A percentile compares a stretch with the other conserved stretches of the same genome.
Conservation (phyloP, 176 grass and related monocot genomes). For the Aegilops sharonensis region DNA sequence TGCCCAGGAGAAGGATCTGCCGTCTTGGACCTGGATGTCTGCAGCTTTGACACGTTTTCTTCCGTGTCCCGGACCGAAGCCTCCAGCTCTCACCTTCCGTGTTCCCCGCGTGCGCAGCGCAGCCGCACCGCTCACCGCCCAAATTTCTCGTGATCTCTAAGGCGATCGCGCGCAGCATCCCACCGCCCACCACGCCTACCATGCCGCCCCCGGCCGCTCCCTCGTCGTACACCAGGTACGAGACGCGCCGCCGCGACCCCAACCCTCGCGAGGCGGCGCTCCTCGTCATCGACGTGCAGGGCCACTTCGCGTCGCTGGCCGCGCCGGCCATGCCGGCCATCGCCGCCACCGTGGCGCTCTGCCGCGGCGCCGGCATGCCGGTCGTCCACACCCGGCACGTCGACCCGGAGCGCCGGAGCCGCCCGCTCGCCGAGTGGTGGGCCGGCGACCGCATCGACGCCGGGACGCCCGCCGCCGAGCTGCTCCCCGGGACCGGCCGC, state of each 20-base stretch:
- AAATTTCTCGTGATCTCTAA: not conserved
- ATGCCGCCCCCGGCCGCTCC: constrained; percentile 6
- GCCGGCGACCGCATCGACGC: constrained; percentile 47
- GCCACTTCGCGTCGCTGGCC: constrained; percentile 50
- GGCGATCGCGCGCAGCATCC: not conserved
- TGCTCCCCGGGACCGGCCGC: constrained; percentile 42
- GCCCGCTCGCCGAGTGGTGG: constrained; percentile 68
- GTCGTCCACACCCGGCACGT: constrained; percentile 68
- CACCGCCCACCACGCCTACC: not conserved
- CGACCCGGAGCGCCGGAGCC: constrained; percentile 27
- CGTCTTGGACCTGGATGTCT: not conserved
- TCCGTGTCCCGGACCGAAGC: not conserved
- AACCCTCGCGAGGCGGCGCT: constrained; percentile 42
- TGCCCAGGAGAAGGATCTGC: not conserved
- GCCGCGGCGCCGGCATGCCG: constrained; percentile 40
- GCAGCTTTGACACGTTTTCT: not conserved
- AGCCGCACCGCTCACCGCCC: not conserved
- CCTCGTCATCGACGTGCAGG: constrained; percentile 73
- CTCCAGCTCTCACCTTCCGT: not conserved
- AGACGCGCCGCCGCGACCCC: constrained; percentile 53
- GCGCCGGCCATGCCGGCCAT: constrained; percentile 42
- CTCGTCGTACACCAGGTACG: constrained; percentile 39
- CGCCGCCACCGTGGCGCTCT: constrained; percentile 46
- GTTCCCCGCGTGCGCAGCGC: not conserved
- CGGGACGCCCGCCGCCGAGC: constrained; percentile 51